These are phyloP conservation scores for Anthracocystis walkeri DNA, from an alignment of 1,284 basidiomycete species.

Conservation along the genomic window DNA sequence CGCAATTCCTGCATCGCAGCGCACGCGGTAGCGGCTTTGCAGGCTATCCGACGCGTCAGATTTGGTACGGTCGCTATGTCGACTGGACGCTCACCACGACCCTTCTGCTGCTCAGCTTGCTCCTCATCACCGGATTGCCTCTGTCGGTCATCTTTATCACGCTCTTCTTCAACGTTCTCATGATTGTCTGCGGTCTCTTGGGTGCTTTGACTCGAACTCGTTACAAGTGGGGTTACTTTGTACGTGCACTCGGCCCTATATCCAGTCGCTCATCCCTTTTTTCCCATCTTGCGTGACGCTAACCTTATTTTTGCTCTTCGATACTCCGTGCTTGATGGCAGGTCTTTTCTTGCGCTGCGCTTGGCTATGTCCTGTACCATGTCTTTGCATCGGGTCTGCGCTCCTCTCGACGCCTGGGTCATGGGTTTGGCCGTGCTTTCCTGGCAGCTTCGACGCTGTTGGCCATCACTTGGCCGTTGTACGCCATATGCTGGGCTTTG, in stretches of 20 bases:
- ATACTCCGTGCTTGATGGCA: constrained; percentile 1
- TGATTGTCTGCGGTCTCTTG: constrained; percentile 74
- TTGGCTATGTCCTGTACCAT: constrained; percentile 69
- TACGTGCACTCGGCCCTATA: constrained; percentile 36
- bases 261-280: neutral
- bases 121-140: constrained; percentile 74
- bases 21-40: constrained; percentile 24
- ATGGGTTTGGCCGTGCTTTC: constrained; percentile 71
- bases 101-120: constrained; percentile 73
- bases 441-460: constrained; percentile 69
- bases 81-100: constrained; percentile 73
- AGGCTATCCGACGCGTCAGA: constrained; percentile 72
- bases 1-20: constrained; percentile 72
- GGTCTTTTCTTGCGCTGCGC: constrained; percentile 71
- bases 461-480: constrained; percentile 52
- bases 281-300: neutral
- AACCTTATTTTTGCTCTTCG: neutral
- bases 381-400: constrained; percentile 67
- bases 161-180: constrained; percentile 73
- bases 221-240: constrained; percentile 73
- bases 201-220: constrained; percentile 72
- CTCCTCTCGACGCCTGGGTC: constrained; percentile 70
- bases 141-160: constrained; percentile 74
- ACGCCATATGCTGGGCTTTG: constrained; percentile 72
- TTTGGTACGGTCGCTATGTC: constrained; percentile 72